phyloP scores from a whole-genome alignment of 768 basidiomycete genomes.

The Pisolithus orientalis region DNA sequence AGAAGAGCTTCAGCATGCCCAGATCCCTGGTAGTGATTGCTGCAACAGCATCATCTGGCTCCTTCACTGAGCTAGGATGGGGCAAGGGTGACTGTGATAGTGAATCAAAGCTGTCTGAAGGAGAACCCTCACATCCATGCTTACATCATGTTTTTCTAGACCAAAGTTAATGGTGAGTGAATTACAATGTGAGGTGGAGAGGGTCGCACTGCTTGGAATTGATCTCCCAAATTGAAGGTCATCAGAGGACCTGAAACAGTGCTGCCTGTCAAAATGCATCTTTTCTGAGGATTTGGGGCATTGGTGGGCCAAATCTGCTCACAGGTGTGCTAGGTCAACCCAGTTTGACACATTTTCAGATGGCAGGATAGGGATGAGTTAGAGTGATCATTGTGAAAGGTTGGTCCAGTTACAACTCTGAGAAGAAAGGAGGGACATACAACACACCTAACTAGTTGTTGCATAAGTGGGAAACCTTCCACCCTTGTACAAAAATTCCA shows the following conservation, averaged over 20 bases:
- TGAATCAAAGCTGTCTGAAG: neutral
- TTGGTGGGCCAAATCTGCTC: constrained; percentile 15
- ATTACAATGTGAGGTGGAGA: constrained; percentile 18
- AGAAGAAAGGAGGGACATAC: no score
- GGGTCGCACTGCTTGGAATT: constrained; percentile 12
- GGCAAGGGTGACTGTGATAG: neutral
- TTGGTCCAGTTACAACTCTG: no score
- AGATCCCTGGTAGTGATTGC: no score
- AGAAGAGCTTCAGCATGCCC: no score
- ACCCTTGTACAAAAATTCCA: no score
- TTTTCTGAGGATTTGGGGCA: constrained; percentile 18
- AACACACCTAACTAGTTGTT: no score
- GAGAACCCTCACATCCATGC: constrained; percentile 7
- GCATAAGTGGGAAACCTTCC: no score
- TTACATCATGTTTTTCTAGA: constrained; percentile 15
- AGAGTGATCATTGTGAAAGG: no score
- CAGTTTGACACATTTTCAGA: neutral
- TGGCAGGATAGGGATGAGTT: no score
- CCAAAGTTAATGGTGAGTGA: constrained; percentile 22
- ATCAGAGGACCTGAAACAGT: constrained; percentile 10
- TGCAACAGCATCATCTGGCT: no score
- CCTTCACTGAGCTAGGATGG: no score
- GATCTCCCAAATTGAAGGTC: constrained; percentile 11
- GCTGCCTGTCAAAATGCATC: constrained; percentile 23
- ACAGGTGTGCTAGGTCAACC: constrained; percentile 16